A percentile compares a stretch with the other conserved stretches of the same genome.
Evolutionary conservation across 2,329 filamentous ascomycete species (phyloP).

Genomic region (Talaromyces islandicus): DNA sequence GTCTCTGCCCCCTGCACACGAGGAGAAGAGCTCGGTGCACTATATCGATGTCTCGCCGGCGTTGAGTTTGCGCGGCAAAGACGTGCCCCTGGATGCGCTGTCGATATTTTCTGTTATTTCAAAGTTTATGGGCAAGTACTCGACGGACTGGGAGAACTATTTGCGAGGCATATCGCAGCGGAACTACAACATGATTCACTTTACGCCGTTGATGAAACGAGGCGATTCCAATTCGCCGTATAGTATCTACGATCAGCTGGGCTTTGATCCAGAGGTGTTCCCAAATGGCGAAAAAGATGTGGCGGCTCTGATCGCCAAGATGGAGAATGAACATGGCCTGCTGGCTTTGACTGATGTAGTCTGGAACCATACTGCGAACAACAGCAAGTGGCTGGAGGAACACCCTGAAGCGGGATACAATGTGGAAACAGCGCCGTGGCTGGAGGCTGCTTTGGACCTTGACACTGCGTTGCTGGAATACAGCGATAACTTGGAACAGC

Average conservation of each 20-base stretch:
- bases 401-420: conserved; percentile 97
- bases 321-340: conserved; percentile 79
- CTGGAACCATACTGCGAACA: conserved; percentile 95
- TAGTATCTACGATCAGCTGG: conserved; percentile 87
- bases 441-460: conserved; percentile 64
- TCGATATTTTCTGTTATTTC: conserved; percentile 92
- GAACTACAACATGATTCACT: conserved; percentile 99
- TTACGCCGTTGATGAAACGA: conserved; percentile 85
- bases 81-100: conserved; percentile 76
- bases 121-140: conserved; percentile 96
- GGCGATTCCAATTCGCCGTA: conserved; percentile 94
- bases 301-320: conserved; percentile 65
- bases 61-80: conserved; percentile 65
- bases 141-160: conserved; percentile 83
- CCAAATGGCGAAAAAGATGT: conserved; percentile 81
- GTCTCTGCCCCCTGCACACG: conserved; percentile 44
- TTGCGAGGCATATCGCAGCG: conserved; percentile 79
- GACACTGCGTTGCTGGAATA: conserved; percentile 66
- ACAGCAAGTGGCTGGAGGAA: conserved; percentile 87
- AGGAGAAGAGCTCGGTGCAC: conserved; percentile 68
- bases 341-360: conserved; percentile 93
- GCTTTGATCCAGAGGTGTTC: conserved; percentile 77
- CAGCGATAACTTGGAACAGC: conserved; percentile 54
- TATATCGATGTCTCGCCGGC: conserved; percentile 91
- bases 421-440: conserved; percentile 74